Base-by-base conservation (phyloP, 768 basidiomycete species). In the Exsudoporus frostii region DNA sequence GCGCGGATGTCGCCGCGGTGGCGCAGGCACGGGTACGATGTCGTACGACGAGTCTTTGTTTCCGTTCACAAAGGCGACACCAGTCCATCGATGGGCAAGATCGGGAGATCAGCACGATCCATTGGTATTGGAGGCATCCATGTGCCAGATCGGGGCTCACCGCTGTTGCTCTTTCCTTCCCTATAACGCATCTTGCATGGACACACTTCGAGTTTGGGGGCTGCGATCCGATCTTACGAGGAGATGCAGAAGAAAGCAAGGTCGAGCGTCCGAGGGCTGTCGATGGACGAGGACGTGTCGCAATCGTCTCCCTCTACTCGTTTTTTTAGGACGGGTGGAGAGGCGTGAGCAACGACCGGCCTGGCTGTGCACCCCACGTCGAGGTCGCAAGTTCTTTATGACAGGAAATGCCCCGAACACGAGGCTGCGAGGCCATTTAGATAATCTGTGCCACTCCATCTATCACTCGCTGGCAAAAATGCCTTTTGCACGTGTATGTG, bases 41-140 rank as follows among this genome's bases (percentile, higher is more conserved):
- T 69, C 69, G 37, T 69, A 67, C 30, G 69, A 71, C 27, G 67
- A 69, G 45, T 69, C 68, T 71, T 60, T 40, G 27, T 48, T 42
- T 34, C 38, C 57, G 19, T 55, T 22, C 17, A 45, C 8, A n/a
- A 13, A 30, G 22, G 5, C 15, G 24, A 43, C 42, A 4, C 36
- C 17, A 36, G 22, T 10, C 24, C 47, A 59, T 66, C 44, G 59
- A 62, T 47, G 47, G 11, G 45, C 15, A 48, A 45, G 57, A 65
- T 55, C 42, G 41, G 20, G 15, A 47, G 33, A 58, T 65, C 54
- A 58, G 53, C 24, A 24, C 17, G 9, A 44, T 49, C 13, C 34
- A 9, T 48, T n/a, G 27, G 40, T 37, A 17, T 43, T 24, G 32
- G 30, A 24, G 39, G 32, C 43, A 36, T 27, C 10, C 51, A 13